Conservation (phyloP, 768 basidiomycete species). For the Clathrus columnatus region DNA sequence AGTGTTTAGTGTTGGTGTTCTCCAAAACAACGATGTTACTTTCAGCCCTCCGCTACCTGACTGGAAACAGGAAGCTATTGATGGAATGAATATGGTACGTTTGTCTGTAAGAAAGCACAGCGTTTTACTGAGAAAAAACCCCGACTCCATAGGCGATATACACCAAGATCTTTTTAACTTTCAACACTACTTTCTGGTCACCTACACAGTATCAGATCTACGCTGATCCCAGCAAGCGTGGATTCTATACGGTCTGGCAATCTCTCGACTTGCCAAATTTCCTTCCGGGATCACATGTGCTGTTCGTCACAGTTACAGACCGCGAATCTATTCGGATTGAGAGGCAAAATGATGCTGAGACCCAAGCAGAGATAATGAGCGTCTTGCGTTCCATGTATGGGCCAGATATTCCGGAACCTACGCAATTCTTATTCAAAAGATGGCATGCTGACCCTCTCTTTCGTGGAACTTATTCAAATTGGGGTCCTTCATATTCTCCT, state of each 20-base stretch:
- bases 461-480: conserved; percentile 60
- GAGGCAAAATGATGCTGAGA: conserved; percentile 34
- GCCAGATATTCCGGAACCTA: conserved; percentile 48
- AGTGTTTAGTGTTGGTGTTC: conserved; percentile 6
- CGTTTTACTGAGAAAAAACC: neutral
- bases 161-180: conserved; percentile 9
- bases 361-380: conserved; percentile 44
- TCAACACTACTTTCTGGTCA: conserved; percentile 10
- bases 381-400: conserved; percentile 49
- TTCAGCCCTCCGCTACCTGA: conserved; percentile 5
- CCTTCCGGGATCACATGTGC: conserved; percentile 50
- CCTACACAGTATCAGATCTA: conserved; percentile 6
- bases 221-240: conserved; percentile 29
- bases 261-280: conserved; percentile 49
- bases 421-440: conserved; percentile 44
- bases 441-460: conserved; percentile 49
- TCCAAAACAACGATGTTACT: conserved; percentile 7
- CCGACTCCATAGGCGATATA: conserved; percentile 5
- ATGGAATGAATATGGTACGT: conserved; percentile 11
- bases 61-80: conserved; percentile 12
- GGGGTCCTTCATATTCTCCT: conserved; percentile 53
- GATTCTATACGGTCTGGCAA: conserved; percentile 62
- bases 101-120: neutral
- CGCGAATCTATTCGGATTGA: conserved; percentile 55
- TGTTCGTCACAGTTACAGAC: conserved; percentile 47